Evolutionary conservation across 306 rosid species (phyloP).

Genomic region (Quercus glauca): DNA sequence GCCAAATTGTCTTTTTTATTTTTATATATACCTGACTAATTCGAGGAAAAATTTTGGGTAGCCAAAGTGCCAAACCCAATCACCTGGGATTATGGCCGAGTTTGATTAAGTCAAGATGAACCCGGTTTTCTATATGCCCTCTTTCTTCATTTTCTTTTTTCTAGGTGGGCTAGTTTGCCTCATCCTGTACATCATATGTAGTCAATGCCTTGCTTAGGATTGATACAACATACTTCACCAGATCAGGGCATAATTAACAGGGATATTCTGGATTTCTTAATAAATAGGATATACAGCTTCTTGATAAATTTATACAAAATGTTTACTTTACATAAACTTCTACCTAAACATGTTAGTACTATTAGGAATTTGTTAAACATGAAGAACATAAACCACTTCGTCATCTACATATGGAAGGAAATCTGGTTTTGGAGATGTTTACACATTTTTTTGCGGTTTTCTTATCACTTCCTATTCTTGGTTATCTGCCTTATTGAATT

Average conservation of each 20-base stretch:
- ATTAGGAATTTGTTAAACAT: background rate
- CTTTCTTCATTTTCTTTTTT: background rate
- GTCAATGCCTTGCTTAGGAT: background rate
- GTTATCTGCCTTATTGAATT: too few relatives aligned
- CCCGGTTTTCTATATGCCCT: background rate
- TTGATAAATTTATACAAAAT: background rate
- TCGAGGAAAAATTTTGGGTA: too few relatives aligned
- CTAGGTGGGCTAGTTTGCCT: background rate
- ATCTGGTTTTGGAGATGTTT: background rate
- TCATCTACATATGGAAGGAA: background rate
- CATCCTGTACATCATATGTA: background rate
- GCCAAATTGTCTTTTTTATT: too few relatives aligned
- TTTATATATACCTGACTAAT: too few relatives aligned
- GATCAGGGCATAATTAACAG: background rate
- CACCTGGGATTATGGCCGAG: background rate
- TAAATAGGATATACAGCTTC: background rate
- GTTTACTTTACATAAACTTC: background rate
- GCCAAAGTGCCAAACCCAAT: background rate
- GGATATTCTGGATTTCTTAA: background rate
- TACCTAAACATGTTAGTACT: background rate
- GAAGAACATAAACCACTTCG: background rate
- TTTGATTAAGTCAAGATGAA: background rate
- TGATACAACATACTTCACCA: background rate
- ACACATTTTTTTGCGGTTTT: too few relatives aligned
- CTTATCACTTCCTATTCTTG: too few relatives aligned